Conservation (phyloP, 768 basidiomycete genomes). For the Phaffia tasmanica region DNA sequence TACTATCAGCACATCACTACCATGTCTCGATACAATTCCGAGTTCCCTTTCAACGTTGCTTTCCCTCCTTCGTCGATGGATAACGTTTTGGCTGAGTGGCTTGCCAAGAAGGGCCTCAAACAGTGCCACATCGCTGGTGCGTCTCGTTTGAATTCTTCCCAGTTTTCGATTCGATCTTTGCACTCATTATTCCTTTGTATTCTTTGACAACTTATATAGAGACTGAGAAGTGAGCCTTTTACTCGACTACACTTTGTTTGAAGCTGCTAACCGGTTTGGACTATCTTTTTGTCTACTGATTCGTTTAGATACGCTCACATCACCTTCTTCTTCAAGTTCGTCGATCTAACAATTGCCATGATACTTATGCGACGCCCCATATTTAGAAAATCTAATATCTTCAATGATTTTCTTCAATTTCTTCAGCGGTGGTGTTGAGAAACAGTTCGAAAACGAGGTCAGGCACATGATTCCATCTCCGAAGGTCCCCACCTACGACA, state of each 20-base stretch:
- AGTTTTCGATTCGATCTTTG: background rate
- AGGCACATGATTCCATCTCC: constrained; percentile 82
- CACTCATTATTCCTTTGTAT: background rate
- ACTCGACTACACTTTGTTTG: background rate
- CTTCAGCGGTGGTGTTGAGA: constrained; percentile 94
- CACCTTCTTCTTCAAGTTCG: constrained; percentile 49
- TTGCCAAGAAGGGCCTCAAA: constrained; percentile 62
- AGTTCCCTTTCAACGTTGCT: constrained; percentile 77
- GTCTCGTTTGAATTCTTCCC: constrained; percentile 24
- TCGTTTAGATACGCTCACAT: constrained; percentile 58
- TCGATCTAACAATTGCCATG: background rate
- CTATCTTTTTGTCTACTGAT: background rate
- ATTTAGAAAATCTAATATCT: background rate
- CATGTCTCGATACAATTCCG: constrained; percentile 85
- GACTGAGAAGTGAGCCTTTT: constrained; percentile 66
- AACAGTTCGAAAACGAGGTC: constrained; percentile 73
- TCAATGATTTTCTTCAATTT: constrained; percentile 41
- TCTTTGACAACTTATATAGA: constrained; percentile 42
- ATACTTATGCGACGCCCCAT: background rate
- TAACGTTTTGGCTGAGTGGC: constrained; percentile 88
- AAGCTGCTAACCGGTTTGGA: background rate
- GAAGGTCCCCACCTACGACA: constrained; percentile 88
- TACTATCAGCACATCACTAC: constrained; percentile 62
- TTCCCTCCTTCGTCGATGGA: constrained; percentile 93
- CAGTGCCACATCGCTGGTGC: constrained; percentile 79